A percentile compares a stretch with the other conserved stretches of the same genome.
Evolutionary conservation across 768 basidiomycete species (phyloP).

Genomic region (Phlegmacium glaucopus): DNA sequence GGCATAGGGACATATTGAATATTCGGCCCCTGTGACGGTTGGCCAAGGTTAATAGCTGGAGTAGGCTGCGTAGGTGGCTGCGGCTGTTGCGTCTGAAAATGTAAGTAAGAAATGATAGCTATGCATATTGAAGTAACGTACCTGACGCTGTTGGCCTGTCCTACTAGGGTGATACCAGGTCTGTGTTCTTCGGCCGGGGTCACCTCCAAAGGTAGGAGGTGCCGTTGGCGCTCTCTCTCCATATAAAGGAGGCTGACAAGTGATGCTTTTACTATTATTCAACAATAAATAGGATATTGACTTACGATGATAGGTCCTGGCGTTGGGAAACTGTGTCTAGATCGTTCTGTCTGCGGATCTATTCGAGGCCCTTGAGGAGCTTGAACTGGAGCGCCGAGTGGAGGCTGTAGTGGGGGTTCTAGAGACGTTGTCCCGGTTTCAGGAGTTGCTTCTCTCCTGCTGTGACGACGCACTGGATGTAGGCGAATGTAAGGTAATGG

Average conservation of each 20-base stretch:
- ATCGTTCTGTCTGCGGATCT: background rate
- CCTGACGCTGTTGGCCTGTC: background rate
- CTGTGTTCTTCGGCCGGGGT: background rate
- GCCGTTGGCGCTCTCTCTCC: slow-evolving; percentile 1
- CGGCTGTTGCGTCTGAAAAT: background rate
- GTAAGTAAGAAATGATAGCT: background rate
- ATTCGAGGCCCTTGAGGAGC: background rate
- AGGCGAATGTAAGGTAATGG: too few species aligned
- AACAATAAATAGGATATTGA: background rate
- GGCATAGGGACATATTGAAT: slow-evolving; percentile 45
- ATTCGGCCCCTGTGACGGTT: slow-evolving; percentile 6
- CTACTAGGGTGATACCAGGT: slow-evolving; percentile 3
- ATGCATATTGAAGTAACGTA: background rate
- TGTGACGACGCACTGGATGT: background rate
- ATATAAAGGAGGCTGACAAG: slow-evolving; percentile 8
- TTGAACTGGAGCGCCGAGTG: background rate
- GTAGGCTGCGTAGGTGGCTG: background rate
- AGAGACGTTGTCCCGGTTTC: slow-evolving; percentile 3
- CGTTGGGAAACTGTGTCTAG: slow-evolving; percentile 15
- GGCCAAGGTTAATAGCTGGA: background rate
- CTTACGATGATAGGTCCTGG: slow-evolving; percentile 26
- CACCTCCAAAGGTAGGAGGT: background rate
- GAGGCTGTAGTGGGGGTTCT: background rate
- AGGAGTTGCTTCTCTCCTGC: background rate
- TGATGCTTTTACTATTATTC: slow-evolving; percentile 1